These are phyloP conservation scores for Colletotrichum horii DNA, from an alignment of 2,329 filamentous ascomycete species.

Conservation along the genomic window DNA sequence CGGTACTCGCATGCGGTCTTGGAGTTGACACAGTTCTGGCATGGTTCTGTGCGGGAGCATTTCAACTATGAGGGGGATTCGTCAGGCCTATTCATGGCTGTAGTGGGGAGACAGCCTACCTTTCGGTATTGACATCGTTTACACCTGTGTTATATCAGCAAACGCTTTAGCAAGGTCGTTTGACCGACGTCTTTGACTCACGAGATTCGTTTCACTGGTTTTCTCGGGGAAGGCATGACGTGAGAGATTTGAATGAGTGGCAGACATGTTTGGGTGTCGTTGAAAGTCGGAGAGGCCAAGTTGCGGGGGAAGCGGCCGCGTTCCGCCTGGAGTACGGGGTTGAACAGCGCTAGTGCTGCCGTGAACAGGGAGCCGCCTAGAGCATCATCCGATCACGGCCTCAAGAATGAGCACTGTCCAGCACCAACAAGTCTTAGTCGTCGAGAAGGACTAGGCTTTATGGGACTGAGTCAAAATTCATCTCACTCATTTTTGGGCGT, in stretches of 20 bases:
- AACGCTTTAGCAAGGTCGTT: rapidly evolving
- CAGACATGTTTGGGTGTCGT: background rate
- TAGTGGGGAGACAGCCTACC: background rate
- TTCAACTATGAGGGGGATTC: background rate
- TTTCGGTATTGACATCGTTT: slow-evolving; percentile 17
- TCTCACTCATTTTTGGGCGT: background rate
- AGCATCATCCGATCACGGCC: background rate
- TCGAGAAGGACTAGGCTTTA: background rate
- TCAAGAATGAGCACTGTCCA: background rate
- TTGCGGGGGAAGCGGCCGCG: background rate
- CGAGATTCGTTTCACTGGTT: background rate
- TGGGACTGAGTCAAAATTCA: background rate
- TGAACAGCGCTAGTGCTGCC: background rate
- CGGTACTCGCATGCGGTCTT: slow-evolving; percentile 20
- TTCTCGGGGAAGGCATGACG: background rate
- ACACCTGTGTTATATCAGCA: background rate
- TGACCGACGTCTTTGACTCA: background rate
- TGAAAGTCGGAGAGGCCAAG: background rate
- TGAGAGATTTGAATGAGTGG: background rate
- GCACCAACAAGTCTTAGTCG: background rate
- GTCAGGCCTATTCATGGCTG: background rate
- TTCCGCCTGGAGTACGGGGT: background rate
- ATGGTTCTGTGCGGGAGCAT: slow-evolving; percentile 22
- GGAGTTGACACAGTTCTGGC: slow-evolving; percentile 12
- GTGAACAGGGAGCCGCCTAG: background rate